Evolutionary conservation across 768 basidiomycete species (phyloP).

Genomic region (Lentinus brumalis): DNA sequence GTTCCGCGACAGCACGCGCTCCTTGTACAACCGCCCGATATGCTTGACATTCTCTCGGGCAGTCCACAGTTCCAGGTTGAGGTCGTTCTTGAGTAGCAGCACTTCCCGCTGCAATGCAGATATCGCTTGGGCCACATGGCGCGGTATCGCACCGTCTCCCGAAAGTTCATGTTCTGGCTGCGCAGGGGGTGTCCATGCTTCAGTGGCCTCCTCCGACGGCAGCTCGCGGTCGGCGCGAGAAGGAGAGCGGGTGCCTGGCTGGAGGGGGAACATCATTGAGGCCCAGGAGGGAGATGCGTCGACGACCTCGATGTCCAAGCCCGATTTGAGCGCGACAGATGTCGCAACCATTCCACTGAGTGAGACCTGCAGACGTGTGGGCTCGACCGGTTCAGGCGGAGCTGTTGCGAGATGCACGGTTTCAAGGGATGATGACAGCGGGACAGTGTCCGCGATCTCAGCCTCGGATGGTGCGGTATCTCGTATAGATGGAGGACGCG

Average conservation of each 20-base stretch:
- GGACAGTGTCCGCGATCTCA: background rate
- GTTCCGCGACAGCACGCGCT: constrained; percentile 68
- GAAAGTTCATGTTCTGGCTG: background rate
- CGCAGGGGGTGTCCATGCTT: constrained; percentile 2
- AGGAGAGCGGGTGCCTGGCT: constrained; percentile 24
- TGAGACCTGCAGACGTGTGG: constrained; percentile 41
- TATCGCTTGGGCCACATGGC: constrained; percentile 63
- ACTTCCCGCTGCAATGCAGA: constrained; percentile 75
- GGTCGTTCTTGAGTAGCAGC: constrained; percentile 72
- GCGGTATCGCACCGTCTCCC: constrained; percentile 1
- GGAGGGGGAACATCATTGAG: constrained; percentile 40
- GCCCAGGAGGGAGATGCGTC: constrained; percentile 57
- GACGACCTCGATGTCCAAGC: constrained; percentile 61
- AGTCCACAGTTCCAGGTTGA: constrained; percentile 85
- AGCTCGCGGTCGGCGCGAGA: constrained; percentile 24
- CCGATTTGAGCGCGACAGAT: constrained; percentile 73
- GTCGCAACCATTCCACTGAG: constrained; percentile 76
- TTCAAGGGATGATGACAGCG: constrained; percentile 10
- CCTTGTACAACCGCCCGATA: constrained; percentile 77
- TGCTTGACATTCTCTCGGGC: constrained; percentile 81
- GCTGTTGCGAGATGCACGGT: constrained; percentile 7
- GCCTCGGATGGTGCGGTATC: background rate
- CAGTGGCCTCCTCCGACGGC: background rate
- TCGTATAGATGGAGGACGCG: background rate
- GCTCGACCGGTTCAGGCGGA: background rate